Base-by-base conservation (phyloP, 176 grass and related monocot species). In the Microstegium vimineum region DNA sequence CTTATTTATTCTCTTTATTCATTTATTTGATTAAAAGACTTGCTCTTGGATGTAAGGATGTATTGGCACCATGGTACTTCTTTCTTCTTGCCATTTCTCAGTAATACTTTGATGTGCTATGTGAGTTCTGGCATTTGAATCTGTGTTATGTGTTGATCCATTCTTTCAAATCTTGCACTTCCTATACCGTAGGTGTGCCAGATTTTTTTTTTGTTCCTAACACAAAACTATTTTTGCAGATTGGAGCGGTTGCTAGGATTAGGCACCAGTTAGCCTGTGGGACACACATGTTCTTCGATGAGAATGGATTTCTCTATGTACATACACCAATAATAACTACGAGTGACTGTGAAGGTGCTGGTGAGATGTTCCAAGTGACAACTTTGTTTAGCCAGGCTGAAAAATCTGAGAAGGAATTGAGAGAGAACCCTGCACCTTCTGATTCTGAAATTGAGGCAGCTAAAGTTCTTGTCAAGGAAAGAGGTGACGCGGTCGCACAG, bases 201-300 rank as follows among this genome's bases (percentile, higher is more conserved):
- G 1, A n/a, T 37, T 37, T 37, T 37, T 8, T 8, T 8, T 37
- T 8, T 37, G 6, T 7, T 5, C 36, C 5, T 7, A 37, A 37
- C 33, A 33, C 31, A 76, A 77, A 37, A 37, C 57, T 4, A 30
- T 30, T 70, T 86, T 64, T 87, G 35, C 83, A 97, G 94, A 97
- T 97, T 86, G 91, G 92, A 23, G 90, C 88, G 3, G 77, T 97
- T 57, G 92, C 90, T 77, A 69, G 94, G 41, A 97, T 97, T 60
- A 90, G 90, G 64, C 87, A 97, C 79, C 92, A 94, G 65, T 68
- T 97, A 83, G 92, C 94, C 61, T 94, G 51, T 81, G 94, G 83
- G 33, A 92, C 92, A 2, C 92, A 94, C 49, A 91, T 73, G 38
- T 97, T 86, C 85, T 88, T 97, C 42, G 36, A 91, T 76, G 73